Evolutionary conservation across 176 grass and related monocot species (phyloP).

Genomic region (Hsuehochloa calcarea): DNA sequence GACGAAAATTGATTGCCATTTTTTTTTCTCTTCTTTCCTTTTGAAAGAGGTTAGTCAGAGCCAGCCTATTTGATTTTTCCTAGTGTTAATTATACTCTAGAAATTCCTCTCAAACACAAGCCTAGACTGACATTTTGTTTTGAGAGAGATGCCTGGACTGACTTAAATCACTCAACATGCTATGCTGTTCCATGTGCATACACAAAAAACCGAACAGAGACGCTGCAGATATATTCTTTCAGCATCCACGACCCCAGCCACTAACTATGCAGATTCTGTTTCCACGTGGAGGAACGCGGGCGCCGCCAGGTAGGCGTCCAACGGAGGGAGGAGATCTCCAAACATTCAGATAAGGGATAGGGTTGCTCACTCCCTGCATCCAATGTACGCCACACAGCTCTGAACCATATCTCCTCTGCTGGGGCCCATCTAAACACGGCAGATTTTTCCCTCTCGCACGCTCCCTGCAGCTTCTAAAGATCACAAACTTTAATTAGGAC

Average conservation of each 20-base stretch:
- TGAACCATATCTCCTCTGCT: constrained; percentile 37
- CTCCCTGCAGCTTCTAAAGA: constrained; percentile 10
- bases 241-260: background rate
- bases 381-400: constrained; percentile 28
- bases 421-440: background rate
- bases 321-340: constrained; percentile 13
- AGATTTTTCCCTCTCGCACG: background rate
- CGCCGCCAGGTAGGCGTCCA: background rate
- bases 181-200: background rate
- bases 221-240: background rate
- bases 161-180: no score
- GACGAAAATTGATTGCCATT: background rate
- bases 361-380: background rate
- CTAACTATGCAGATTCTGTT: background rate
- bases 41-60: background rate
- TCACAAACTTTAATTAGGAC: constrained; percentile 21
- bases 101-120: background rate
- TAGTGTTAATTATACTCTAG: background rate
- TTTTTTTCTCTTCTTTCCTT: background rate
- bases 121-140: no score
- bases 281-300: background rate
- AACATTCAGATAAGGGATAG: constrained; percentile 51
- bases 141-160: no score
- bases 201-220: no score
- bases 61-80: background rate